Conservation (phyloP, 2,329 filamentous ascomycete genomes). For the Nothomitra cinnamomea region DNA sequence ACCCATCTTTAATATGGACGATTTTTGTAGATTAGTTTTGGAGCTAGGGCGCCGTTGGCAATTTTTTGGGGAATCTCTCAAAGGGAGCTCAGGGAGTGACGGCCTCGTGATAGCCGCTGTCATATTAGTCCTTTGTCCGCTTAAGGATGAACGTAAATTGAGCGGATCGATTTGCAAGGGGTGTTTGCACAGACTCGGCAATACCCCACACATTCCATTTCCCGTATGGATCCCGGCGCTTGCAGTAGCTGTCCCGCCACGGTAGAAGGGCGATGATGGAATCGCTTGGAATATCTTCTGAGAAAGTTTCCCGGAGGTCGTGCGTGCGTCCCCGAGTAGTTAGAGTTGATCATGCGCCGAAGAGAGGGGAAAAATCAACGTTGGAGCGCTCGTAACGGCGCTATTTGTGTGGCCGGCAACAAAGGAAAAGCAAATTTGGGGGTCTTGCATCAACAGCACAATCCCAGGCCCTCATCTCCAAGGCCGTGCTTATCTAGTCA, state of each 20-base stretch:
- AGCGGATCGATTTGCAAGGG: neutral
- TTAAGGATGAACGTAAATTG: neutral
- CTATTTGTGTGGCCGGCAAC: neutral
- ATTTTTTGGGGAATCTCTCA: too few species aligned
- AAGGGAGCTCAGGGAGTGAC: too few species aligned
- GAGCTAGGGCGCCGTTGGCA: too few species aligned
- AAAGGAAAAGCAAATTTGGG: neutral
- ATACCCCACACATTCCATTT: slow-evolving; percentile 1
- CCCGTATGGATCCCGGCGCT: neutral
- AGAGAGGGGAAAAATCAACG: neutral
- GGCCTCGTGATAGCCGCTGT: neutral
- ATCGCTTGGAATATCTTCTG: neutral
- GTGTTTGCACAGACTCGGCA: neutral
- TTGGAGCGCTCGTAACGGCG: neutral
- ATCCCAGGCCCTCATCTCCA: neutral
- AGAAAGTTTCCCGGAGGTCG: neutral
- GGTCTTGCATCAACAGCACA: too few species aligned
- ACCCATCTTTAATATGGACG: too few species aligned
- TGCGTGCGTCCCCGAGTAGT: neutral
- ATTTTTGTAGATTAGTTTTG: too few species aligned
- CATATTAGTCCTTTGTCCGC: neutral
- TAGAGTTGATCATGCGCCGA: slow-evolving; percentile 2
- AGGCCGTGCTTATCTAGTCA: neutral
- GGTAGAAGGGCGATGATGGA: slow-evolving; percentile 2
- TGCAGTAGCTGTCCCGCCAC: slow-evolving; percentile 1